A percentile compares a stretch with the other conserved stretches of the same genome.
Evolutionary conservation across 805 yeast species (phyloP).

Genomic region (Candida lessepsii): DNA sequence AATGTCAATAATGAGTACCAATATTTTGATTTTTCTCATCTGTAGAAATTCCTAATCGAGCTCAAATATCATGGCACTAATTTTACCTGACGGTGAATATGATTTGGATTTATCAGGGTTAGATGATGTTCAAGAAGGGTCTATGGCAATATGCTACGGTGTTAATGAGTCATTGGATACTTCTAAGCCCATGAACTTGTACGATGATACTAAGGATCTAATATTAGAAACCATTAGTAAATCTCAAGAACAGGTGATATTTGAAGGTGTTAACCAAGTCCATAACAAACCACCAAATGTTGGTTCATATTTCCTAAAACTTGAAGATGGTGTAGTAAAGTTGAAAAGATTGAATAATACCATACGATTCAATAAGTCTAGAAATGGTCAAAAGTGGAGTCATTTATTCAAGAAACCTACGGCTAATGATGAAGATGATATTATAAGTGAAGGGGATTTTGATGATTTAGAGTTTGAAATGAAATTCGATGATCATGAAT

Average conservation of each 20-base stretch:
- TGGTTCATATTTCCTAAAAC: slow-evolving; percentile 32
- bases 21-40: slow-evolving; percentile 1
- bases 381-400: slow-evolving; percentile 29
- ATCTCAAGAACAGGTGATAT: slow-evolving; percentile 28
- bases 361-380: slow-evolving; percentile 36
- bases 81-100: slow-evolving; percentile 42
- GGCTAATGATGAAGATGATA: slow-evolving; percentile 8
- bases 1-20: too few relatives aligned
- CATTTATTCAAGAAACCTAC: slow-evolving; percentile 11
- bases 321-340: slow-evolving; percentile 18
- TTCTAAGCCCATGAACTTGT: slow-evolving; percentile 29
- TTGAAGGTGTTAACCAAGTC: slow-evolving; percentile 39
- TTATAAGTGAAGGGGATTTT: slow-evolving; percentile 38
- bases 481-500: slow-evolving; percentile 15
- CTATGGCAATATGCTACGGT: slow-evolving; percentile 37
- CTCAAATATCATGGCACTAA: background rate
- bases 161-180: slow-evolving; percentile 43
- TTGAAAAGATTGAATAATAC: slow-evolving; percentile 30
- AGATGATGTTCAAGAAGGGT: background rate
- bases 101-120: slow-evolving; percentile 34
- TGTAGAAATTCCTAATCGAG: slow-evolving; percentile 6
- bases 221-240: slow-evolving; percentile 25
- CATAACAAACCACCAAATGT: slow-evolving; percentile 15
- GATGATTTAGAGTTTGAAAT: slow-evolving; percentile 26
- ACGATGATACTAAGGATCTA: slow-evolving; percentile 33